Percentiles rank a stretch among this genome's conserved stretches.
Conservation (phyloP, 2,329 filamentous ascomycete genomes). For the Trichoderma sp. region DNA sequence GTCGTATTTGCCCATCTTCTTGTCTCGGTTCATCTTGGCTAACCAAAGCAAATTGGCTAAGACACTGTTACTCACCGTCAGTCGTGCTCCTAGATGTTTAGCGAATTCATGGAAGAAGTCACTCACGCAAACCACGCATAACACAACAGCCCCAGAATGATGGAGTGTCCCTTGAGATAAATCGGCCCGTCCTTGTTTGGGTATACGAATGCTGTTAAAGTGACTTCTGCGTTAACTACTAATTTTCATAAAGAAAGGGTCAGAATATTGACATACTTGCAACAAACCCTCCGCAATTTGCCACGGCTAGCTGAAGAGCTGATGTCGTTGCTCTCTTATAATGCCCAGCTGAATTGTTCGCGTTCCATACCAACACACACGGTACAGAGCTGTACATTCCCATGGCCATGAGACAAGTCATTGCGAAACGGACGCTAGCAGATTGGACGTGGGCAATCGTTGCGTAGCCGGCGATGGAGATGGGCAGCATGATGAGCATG, state of each 20-base stretch:
- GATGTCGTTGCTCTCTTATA: conserved; percentile 70
- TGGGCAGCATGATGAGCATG: conserved; percentile 63
- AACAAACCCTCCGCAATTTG: conserved; percentile 68
- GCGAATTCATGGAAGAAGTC: conserved; percentile 24
- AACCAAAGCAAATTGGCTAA: conserved; percentile 63
- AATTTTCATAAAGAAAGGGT: not conserved
- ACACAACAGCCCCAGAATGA: conserved; percentile 60
- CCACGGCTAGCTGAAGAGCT: conserved; percentile 65
- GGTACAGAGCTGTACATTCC: conserved; percentile 66
- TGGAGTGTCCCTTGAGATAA: conserved; percentile 62
- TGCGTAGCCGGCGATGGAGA: conserved; percentile 66
- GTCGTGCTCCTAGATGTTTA: not conserved
- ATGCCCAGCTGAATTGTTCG: conserved; percentile 68
- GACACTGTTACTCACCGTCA: conserved; percentile 44
- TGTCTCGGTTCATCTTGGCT: conserved; percentile 64
- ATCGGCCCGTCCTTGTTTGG: conserved; percentile 56
- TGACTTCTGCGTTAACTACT: not conserved
- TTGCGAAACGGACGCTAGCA: conserved; percentile 59
- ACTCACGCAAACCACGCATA: conserved; percentile 65
- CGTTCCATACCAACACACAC: conserved; percentile 64
- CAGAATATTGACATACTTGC: conserved; percentile 45
- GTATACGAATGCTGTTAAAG: conserved; percentile 56
- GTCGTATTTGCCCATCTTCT: conserved; percentile 59
- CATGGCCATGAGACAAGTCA: conserved; percentile 68
- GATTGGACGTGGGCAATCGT: conserved; percentile 59